These are phyloP conservation scores for Ascosphaera apis DNA, from an alignment of 2,329 filamentous ascomycete genomes.

Conservation along the genomic window DNA sequence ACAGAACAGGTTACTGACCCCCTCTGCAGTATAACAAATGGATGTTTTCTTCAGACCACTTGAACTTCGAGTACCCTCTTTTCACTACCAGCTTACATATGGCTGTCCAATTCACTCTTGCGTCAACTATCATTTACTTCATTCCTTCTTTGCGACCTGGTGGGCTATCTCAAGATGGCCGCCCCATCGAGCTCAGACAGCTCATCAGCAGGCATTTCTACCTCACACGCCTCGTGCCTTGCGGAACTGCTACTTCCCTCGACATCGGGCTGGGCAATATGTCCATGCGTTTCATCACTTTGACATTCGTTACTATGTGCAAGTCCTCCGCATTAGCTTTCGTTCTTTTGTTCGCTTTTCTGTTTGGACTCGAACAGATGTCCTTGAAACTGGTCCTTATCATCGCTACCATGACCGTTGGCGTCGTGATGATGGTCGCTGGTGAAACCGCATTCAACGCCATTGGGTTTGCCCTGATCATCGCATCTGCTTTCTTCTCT, in stretches of 20 bases:
- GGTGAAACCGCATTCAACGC: constrained; percentile 79
- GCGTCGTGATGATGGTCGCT: constrained; percentile 95
- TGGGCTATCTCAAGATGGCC: constrained; percentile 4
- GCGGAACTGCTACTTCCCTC: constrained; percentile 74
- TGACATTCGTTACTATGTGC: constrained; percentile 99
- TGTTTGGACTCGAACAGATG: constrained; percentile 73
- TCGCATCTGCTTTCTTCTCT: constrained; percentile 80
- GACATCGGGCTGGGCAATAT: constrained; percentile 95
- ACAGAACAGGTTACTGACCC: constrained; percentile 7
- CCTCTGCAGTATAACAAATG: constrained; percentile 77
- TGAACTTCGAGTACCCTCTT: constrained; percentile 82
- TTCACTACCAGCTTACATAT: constrained; percentile 94
- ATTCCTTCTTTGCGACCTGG: constrained; percentile 61
- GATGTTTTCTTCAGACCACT: constrained; percentile 78
- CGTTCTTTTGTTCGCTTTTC: constrained; percentile 80
- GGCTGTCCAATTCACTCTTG: constrained; percentile 72
- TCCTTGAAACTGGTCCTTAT: constrained; percentile 70
- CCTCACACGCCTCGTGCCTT: constrained; percentile 72
- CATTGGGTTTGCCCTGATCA: constrained; percentile 75
- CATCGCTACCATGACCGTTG: constrained; percentile 74
- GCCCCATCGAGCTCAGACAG: constrained; percentile 26
- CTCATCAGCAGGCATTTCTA: constrained; percentile 82
- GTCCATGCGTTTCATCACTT: constrained; percentile 81
- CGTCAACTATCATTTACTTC: constrained; percentile 55
- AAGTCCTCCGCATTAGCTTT: constrained; percentile 94